Evolutionary conservation across 2,329 filamentous ascomycete genomes (phyloP).

Genomic region (Elsinoe australis): DNA sequence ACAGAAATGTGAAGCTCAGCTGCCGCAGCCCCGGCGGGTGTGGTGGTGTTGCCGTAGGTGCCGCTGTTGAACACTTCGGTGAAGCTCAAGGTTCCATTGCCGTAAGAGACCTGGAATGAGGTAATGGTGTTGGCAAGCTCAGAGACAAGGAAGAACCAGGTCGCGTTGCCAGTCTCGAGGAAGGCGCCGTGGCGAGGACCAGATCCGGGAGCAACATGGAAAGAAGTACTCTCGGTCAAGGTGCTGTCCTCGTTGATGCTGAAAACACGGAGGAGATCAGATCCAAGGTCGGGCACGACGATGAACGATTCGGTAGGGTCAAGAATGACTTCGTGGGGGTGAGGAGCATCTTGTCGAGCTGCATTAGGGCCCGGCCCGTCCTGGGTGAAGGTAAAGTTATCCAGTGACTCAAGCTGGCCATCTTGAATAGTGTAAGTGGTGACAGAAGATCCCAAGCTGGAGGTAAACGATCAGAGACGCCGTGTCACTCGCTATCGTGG

Average conservation of each 20-base stretch:
- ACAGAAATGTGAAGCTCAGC: constrained; percentile 47
- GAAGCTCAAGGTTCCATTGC: constrained; percentile 41
- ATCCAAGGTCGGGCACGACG: constrained; percentile 33
- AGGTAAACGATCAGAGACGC: background rate
- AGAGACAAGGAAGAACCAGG: constrained; percentile 36
- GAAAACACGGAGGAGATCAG: constrained; percentile 33
- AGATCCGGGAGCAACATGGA: constrained; percentile 27
- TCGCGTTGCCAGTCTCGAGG: constrained; percentile 24
- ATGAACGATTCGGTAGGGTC: constrained; percentile 35
- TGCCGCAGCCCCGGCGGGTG: constrained; percentile 44
- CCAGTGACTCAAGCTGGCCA: constrained; percentile 23
- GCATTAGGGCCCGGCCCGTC: constrained; percentile 27
- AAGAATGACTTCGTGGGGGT: constrained; percentile 32
- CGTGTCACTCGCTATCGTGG: background rate
- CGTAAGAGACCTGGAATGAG: constrained; percentile 43
- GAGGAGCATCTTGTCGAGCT: constrained; percentile 30
- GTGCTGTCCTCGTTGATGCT: constrained; percentile 25
- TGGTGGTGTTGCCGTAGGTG: constrained; percentile 41
- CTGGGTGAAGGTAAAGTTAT: constrained; percentile 34
- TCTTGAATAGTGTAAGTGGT: constrained; percentile 44
- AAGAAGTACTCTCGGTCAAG: constrained; percentile 24
- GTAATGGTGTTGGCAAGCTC: constrained; percentile 46
- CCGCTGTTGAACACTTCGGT: constrained; percentile 40
- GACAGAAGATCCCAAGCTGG: constrained; percentile 30
- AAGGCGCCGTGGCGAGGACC: constrained; percentile 34